Base-by-base conservation (phyloP, 371 early-diverging fungal species). In the Apophysomyces sp. region DNA sequence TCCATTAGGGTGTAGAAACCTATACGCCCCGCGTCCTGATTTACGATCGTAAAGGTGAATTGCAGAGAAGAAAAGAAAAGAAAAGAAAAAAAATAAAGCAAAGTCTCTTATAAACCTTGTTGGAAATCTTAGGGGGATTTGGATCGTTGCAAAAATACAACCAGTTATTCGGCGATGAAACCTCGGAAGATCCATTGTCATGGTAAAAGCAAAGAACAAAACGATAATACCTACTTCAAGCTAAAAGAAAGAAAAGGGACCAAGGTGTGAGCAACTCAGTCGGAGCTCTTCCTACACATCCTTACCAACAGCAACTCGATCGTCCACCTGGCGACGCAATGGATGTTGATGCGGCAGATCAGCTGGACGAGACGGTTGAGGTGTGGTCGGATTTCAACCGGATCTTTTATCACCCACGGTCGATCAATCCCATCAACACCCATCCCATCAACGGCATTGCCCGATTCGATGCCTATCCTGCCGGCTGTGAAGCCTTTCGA, bases 361-460 rank as follows among this genome's bases (percentile, higher is more conserved):
- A 72, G 49, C 32, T 78, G 26, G 72, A 82, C 61, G 54, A 65
- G 28, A 61, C 80, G 15, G 82, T 87, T 52, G 68, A 79, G 37
- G 80, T 78, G 1, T 95, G 96, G 96, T 87, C 95, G 0, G 95
- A 95, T 65, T 92, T 82, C 67, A 90, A 88, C 63, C 81, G 87
- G 18, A 76, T 87, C 16, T 90, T 80, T 59, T 93, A 87, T 62
- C 92, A 92, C 62, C 91, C 91, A 21, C 84, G 87, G 11, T 82
- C 93, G 4, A 68, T 91, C 28, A 76, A 83, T 56, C 77, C 82
- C 15, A 69, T 91, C 15, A 74, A 75, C 3, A 77, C 86, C 0
- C 89, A 91, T 57, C 78, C 82, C 52, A 78, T 85, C 67, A 86
- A 84, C 29, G 88, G 89, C 60, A 81, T 87, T 34, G 86, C 80